phyloP scores from a whole-genome alignment of 2,329 filamentous ascomycete genomes.

The Colletotrichum tamarilloi region DNA sequence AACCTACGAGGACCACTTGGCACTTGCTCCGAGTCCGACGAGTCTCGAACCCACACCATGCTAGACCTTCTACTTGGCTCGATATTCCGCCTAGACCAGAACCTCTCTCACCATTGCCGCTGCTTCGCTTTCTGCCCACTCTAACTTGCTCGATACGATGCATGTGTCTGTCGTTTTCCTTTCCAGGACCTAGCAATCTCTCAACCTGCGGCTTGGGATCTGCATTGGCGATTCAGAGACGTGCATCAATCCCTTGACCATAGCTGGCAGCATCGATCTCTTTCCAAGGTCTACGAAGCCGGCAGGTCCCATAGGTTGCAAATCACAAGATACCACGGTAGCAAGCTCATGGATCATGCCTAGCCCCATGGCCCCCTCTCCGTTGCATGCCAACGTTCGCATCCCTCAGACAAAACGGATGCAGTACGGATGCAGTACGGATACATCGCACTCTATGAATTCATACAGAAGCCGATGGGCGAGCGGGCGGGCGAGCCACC shows the following conservation, averaged over 20 bases:
- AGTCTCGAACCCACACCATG: background rate
- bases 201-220: background rate
- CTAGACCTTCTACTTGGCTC: background rate
- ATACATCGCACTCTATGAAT: too few species aligned
- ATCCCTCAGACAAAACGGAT: background rate
- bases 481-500: background rate
- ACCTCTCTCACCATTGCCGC: too few species aligned
- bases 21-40: background rate
- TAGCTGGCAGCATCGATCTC: background rate
- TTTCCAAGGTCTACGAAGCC: background rate
- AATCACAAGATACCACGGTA: background rate
- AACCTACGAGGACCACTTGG: too few species aligned
- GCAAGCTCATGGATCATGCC: background rate
- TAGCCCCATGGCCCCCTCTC: background rate
- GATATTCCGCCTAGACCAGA: background rate
- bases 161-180: background rate
- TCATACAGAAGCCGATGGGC: background rate
- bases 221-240: conserved; percentile 1
- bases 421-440: too few species aligned
- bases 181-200: background rate
- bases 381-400: background rate
- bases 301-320: background rate
- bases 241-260: background rate
- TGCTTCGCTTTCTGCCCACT: background rate
- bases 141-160: background rate